These are phyloP conservation scores for Pythium aquatile DNA, from an alignment of 352 stramenopile genomes.

Conservation along the genomic window DNA sequence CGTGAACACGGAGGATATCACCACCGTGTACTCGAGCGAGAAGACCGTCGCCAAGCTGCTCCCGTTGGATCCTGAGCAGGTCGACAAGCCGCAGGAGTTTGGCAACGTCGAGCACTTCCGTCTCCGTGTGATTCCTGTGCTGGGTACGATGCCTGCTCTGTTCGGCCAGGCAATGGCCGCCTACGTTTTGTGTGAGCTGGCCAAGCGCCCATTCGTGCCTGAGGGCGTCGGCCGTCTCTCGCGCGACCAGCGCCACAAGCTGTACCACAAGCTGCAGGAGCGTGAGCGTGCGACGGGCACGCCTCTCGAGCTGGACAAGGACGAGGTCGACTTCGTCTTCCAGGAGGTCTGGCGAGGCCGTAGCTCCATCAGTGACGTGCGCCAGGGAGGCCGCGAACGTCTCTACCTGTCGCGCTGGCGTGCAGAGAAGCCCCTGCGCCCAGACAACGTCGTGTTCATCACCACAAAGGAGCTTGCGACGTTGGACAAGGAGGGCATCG, in stretches of 20 bases:
- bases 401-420: conserved; percentile 87
- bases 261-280: conserved; percentile 80
- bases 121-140: conserved; percentile 94
- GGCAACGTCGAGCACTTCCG: conserved; percentile 96
- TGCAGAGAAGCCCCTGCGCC: conserved; percentile 52
- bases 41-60: conserved; percentile 96
- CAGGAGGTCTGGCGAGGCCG: conserved; percentile 83
- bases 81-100: conserved; percentile 89
- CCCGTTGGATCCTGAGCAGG: conserved; percentile 92
- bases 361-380: conserved; percentile 64
- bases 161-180: conserved; percentile 97
- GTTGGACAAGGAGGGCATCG: conserved; percentile 57
- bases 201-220: conserved; percentile 85
- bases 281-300: conserved; percentile 61
- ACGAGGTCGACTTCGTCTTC: conserved; percentile 88
- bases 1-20: conserved; percentile 67
- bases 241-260: conserved; percentile 84
- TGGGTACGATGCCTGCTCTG: conserved; percentile 94
- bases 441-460: conserved; percentile 87
- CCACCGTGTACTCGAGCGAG: conserved; percentile 94
- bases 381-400: conserved; percentile 72
- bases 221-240: conserved; percentile 68
- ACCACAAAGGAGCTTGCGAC: conserved; percentile 72
- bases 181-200: conserved; percentile 93
- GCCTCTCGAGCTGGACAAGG: conserved; percentile 74